Base-by-base conservation (phyloP, 768 basidiomycete species). In the Collybiopsis luxurians region DNA sequence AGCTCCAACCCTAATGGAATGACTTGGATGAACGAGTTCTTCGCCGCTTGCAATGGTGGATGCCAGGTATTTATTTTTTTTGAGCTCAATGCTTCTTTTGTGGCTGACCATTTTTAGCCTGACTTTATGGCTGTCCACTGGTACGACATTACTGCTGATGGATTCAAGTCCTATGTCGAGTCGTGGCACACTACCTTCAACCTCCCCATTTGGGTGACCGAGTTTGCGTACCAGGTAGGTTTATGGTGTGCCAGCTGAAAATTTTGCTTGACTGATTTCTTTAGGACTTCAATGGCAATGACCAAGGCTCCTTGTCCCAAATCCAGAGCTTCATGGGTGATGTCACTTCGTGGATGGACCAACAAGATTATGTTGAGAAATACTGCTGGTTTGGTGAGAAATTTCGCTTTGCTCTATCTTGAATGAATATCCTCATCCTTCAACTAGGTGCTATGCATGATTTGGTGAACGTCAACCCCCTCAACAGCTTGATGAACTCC, bases 141-240 rank as follows among this genome's bases (percentile, higher is more conserved):
- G 67, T 96, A 97, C 67, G 84, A 80, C 50, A 80, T 73, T 13
- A 57, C 71, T 13, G 59, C 78, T 2, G 49, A 73, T 0, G 74
- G 73, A 10, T 78, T 93, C 65, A 76, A 82, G 53, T n/a, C 56
- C 12, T 87, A 85, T 69, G 67, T 87, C 48, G 62, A 63, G 9
- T 61, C 70, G 1, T 79, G 80, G 63, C 71, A 89, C 64, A 58
- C 60, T 39, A 71, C 70, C 1, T 85, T 81, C 63, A 31, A 56
- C 15, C 63, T 65, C 55, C 68, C 70, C 27, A 71, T 92, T 63
- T 83, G 79, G 78, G 67, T 87, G 57, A 88, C 88, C 3, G 91
- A 94, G 65, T 85, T 81, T 62, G 90, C 89, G 59, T 85, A 83
- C 73, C 75, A 84, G 73, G 88, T 82, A 57, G 17, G 58, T 57